Evolutionary conservation across 2,329 filamentous ascomycete species (phyloP).

Genomic region (Graphilbum ipis-grandicollis): DNA sequence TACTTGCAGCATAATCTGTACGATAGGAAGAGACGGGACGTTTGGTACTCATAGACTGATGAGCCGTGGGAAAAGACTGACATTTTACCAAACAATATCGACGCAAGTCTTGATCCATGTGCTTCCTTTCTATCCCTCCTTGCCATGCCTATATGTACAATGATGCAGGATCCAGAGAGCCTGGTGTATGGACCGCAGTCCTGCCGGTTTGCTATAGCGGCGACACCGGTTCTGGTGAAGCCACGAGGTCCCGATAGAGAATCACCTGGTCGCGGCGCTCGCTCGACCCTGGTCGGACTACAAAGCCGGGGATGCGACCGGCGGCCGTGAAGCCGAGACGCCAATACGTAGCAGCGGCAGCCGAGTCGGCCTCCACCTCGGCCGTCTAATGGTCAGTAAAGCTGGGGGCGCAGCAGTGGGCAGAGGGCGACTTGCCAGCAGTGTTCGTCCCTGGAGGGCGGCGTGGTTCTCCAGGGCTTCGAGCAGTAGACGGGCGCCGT

Average conservation of each 20-base stretch:
- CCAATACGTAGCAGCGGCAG: slow-evolving; percentile 29
- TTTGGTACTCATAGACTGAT: too few relatives aligned
- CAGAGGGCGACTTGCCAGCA: slow-evolving; percentile 42
- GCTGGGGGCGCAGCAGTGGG: too few relatives aligned
- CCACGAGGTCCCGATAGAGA: slow-evolving; percentile 38
- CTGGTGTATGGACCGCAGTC: too few relatives aligned
- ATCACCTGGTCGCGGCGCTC: slow-evolving; percentile 33
- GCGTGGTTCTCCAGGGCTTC: slow-evolving; percentile 37
- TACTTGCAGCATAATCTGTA: too few relatives aligned
- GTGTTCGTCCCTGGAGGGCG: slow-evolving; percentile 24
- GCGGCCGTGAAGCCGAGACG: slow-evolving; percentile 38
- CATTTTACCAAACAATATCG: too few relatives aligned
- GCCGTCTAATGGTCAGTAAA: too few relatives aligned
- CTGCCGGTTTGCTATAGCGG: too few relatives aligned
- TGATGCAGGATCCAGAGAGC: neutral
- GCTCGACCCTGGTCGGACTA: slow-evolving; percentile 26
- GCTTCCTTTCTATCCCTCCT: neutral
- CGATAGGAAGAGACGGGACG: too few relatives aligned
- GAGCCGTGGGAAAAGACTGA: too few relatives aligned
- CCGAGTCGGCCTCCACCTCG: slow-evolving; percentile 31
- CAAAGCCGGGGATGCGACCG: slow-evolving; percentile 37
- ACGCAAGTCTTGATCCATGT: too few relatives aligned
- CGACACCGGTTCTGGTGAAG: neutral
- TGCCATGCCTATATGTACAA: neutral
- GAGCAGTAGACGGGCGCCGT: slow-evolving; percentile 35